Percentiles rank a stretch among this genome's conserved stretches.
These are phyloP conservation scores for Podospora australis DNA, from an alignment of 495 filamentous ascomycete genomes.

Conservation along the genomic window DNA sequence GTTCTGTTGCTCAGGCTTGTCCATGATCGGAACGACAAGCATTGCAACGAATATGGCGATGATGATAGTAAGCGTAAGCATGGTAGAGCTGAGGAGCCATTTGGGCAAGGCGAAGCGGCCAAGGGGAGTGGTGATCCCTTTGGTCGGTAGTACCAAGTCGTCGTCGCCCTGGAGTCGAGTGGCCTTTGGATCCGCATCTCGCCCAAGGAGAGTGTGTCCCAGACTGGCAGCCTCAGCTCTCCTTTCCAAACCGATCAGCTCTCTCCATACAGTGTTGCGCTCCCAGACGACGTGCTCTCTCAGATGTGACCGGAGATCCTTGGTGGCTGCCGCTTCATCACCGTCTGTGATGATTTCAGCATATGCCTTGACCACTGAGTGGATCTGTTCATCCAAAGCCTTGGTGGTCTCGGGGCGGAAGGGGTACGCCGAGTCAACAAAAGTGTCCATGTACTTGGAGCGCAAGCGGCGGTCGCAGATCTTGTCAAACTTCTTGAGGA, in stretches of 20 bases:
- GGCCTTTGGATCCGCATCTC: slow-evolving; percentile 60
- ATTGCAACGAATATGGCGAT: slow-evolving; percentile 65
- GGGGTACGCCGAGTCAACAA: slow-evolving; percentile 65
- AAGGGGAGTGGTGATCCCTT: slow-evolving; percentile 72
- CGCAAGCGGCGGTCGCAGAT: slow-evolving; percentile 76
- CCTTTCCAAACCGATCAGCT: slow-evolving; percentile 96
- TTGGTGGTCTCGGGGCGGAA: slow-evolving; percentile 67
- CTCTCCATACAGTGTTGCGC: slow-evolving; percentile 95
- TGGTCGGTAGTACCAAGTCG: slow-evolving; percentile 43
- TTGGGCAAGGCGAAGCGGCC: slow-evolving; percentile 66
- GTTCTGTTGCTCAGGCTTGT: slow-evolving; percentile 84
- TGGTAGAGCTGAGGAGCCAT: slow-evolving; percentile 78
- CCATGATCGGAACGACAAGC: slow-evolving; percentile 68
- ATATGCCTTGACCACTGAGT: slow-evolving; percentile 70
- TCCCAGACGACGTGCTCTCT: slow-evolving; percentile 99
- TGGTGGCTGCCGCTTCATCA: slow-evolving; percentile 63
- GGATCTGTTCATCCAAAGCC: slow-evolving; percentile 62
- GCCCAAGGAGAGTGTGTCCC: slow-evolving; percentile 75
- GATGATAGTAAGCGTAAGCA: slow-evolving; percentile 68
- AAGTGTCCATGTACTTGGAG: slow-evolving; percentile 62
- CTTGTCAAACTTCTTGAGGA: slow-evolving; percentile 98
- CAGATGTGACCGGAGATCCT: slow-evolving; percentile 84
- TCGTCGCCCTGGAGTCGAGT: slow-evolving; percentile 78
- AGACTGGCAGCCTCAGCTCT: slow-evolving; percentile 94
- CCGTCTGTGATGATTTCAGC: slow-evolving; percentile 74